These are phyloP conservation scores for Tolypocladium amazonense DNA, from an alignment of 2,329 filamentous ascomycete genomes.

Conservation along the genomic window DNA sequence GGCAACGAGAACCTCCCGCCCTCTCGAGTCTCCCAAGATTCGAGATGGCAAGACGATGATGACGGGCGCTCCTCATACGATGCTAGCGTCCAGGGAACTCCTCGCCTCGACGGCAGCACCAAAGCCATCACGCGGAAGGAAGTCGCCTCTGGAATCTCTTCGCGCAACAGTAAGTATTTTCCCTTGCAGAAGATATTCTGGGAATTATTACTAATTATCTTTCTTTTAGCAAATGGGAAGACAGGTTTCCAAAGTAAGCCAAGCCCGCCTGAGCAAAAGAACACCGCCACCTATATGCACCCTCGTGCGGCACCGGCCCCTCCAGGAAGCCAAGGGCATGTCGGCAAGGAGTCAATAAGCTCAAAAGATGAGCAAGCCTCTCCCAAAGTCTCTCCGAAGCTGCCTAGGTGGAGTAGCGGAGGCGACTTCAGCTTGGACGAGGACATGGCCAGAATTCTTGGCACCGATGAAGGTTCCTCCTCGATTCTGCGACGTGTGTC, in stretches of 20 bases:
- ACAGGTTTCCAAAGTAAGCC: conserved; percentile 10
- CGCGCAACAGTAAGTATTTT: conserved; percentile 30
- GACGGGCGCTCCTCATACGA: conserved; percentile 31
- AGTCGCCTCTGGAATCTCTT: conserved; percentile 26
- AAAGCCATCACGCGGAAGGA: conserved; percentile 58
- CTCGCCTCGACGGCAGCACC: conserved; percentile 24
- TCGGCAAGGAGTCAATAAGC: conserved; percentile 36
- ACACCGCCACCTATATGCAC: conserved; percentile 44
- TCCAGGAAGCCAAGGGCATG: conserved; percentile 25
- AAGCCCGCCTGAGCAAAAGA: conserved; percentile 12
- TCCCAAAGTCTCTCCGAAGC: conserved; percentile 50
- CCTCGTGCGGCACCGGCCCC: conserved; percentile 46
- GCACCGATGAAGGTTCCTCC: conserved; percentile 63
- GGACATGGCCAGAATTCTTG: conserved; percentile 83
- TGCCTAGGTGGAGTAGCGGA: conserved; percentile 66
- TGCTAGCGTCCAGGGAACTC: conserved; percentile 27
- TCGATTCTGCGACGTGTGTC: conserved; percentile 83
- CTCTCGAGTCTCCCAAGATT: conserved; percentile 48
- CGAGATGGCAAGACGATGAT: conserved; percentile 45
- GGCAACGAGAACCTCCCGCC: conserved; percentile 22
- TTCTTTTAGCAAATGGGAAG: conserved; percentile 15
- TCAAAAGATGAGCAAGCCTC: conserved; percentile 28
- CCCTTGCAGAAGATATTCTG: conserved; percentile 6
- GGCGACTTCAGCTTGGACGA: conserved; percentile 92
- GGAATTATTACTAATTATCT: neutral